A percentile compares a stretch with the other conserved stretches of the same genome.
These are phyloP conservation scores for Tolypocladium tundrense DNA, from an alignment of 2,329 filamentous ascomycete genomes.

Conservation along the genomic window DNA sequence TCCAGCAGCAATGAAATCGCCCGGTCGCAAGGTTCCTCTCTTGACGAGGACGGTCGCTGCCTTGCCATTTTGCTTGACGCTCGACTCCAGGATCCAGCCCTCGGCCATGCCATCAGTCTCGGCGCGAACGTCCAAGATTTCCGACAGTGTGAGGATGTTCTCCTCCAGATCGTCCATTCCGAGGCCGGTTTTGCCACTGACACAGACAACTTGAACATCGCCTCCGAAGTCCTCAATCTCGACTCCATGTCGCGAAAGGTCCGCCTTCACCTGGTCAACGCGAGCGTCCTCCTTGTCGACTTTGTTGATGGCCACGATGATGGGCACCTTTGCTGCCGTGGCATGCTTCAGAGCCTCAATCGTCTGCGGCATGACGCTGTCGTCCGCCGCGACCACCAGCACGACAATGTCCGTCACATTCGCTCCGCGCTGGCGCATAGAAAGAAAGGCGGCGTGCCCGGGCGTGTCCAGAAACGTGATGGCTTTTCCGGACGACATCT, in stretches of 20 bases:
- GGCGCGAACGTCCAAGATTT: constrained; percentile 83
- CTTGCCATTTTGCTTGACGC: constrained; percentile 74
- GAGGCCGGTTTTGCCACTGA: constrained; percentile 87
- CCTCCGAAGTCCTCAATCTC: constrained; percentile 93
- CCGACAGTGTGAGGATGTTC: constrained; percentile 73
- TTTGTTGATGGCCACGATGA: constrained; percentile 98
- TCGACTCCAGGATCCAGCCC: constrained; percentile 89
- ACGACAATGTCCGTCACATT: constrained; percentile 96
- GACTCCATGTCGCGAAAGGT: constrained; percentile 72
- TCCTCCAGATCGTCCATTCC: constrained; percentile 92
- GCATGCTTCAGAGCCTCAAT: constrained; percentile 94
- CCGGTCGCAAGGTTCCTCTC: constrained; percentile 70
- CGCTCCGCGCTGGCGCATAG: constrained; percentile 91
- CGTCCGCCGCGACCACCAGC: constrained; percentile 89
- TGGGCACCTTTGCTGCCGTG: constrained; percentile 74
- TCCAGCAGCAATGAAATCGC: constrained; percentile 80
- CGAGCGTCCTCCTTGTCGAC: constrained; percentile 80
- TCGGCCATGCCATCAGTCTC: constrained; percentile 69
- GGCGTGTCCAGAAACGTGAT: constrained; percentile 98
- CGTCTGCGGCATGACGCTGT: constrained; percentile 95
- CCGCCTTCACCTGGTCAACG: constrained; percentile 75
- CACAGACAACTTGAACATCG: constrained; percentile 82
- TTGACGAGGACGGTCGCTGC: constrained; percentile 84
- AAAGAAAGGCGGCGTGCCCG: constrained; percentile 88
- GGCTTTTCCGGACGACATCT: constrained; percentile 72